These are phyloP conservation scores for Colletotrichum orchidophilum DNA, from an alignment of 2,329 filamentous ascomycete genomes.

Conservation along the genomic window DNA sequence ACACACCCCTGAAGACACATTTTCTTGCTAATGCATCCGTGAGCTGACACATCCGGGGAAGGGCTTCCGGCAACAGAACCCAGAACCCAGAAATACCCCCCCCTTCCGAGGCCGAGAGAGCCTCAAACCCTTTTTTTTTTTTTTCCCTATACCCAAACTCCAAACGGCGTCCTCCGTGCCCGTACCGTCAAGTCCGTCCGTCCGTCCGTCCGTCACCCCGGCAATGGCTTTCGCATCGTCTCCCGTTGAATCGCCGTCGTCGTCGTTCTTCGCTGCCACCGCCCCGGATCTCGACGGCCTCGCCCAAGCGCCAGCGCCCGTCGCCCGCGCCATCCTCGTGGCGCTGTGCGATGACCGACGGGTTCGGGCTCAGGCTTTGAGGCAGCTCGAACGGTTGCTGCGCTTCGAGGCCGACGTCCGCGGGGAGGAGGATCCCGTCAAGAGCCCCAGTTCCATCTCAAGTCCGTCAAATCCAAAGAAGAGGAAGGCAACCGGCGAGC, in stretches of 20 bases:
- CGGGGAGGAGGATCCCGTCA: neutral
- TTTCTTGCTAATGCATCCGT: conserved; percentile 30
- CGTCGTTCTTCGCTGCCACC: neutral
- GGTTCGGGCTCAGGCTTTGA: conserved; percentile 25
- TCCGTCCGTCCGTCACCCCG: neutral
- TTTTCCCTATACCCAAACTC: too few relatives aligned
- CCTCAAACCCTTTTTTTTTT: conserved; percentile 16
- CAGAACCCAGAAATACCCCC: conserved; percentile 31
- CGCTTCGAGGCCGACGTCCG: conserved; percentile 26
- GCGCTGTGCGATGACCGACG: conserved; percentile 31
- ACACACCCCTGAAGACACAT: conserved; percentile 22
- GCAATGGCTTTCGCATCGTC: conserved; percentile 22
- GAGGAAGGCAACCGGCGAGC: conserved; percentile 26
- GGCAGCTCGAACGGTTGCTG: conserved; percentile 29
- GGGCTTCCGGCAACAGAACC: conserved; percentile 32
- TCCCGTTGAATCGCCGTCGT: conserved; percentile 8
- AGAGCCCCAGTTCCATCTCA: conserved; percentile 10
- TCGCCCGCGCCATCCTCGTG: conserved; percentile 33
- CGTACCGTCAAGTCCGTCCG: neutral
- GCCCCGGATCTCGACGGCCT: conserved; percentile 29
- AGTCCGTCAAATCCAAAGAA: conserved; percentile 14
- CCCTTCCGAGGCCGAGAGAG: conserved; percentile 8
- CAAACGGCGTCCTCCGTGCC: neutral
- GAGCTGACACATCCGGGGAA: conserved; percentile 34
- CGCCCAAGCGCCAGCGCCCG: conserved; percentile 23